Base-by-base conservation (phyloP, 2,329 filamentous ascomycete genomes). In the Bipolaris zeicola region DNA sequence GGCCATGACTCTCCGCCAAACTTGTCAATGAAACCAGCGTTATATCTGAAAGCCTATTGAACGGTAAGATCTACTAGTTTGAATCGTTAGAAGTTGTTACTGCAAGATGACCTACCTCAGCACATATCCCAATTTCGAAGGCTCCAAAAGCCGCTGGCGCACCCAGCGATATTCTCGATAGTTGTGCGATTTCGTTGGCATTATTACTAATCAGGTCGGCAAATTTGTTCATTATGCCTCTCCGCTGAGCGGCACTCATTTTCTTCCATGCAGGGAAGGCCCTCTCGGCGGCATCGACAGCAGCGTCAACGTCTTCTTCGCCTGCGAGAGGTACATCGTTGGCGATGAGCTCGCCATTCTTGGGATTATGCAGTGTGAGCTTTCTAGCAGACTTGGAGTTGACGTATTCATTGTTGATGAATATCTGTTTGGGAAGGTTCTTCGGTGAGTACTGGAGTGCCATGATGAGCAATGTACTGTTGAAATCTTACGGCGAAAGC, bases 331-430 rank as follows among this genome's bases (percentile, higher is more conserved):
- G 69, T 13, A 85, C 77, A 41, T 83, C 77, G 55, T 82, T 74
- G n/a, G 80, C 77, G 1, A 85, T 76, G 8, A 83, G 65, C 2
- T 78, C 77, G 50, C 78, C 79, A 64, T 84, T 78, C 47, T 77
- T 79, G 8, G 83, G 83, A 60, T 81, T 83, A 71, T 76, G 70
- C 4, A 83, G 68, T n/a, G 77, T 73, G 36, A 84, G 74, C 49
- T 79, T 83, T 64, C 80, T 79, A 26, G 70, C 55, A 62, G 69
- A 77, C 52, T 79, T 68, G 7, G 73, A 66, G 39, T 70, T 61
- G 34, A 75, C 71, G 34, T 71, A 75, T 67, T 77, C 71, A 53
- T 73, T 74, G 59, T 74, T 74, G 66, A 78, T 76, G 60, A 77
- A 75, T 42, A 77, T 65, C 41, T 77, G 68, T 62, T 75, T 75